Evolutionary conservation across 2,329 filamentous ascomycete genomes (phyloP), one percentile per base, ranked within the genome.

Genomic region (Trichoderma sp.): DNA sequence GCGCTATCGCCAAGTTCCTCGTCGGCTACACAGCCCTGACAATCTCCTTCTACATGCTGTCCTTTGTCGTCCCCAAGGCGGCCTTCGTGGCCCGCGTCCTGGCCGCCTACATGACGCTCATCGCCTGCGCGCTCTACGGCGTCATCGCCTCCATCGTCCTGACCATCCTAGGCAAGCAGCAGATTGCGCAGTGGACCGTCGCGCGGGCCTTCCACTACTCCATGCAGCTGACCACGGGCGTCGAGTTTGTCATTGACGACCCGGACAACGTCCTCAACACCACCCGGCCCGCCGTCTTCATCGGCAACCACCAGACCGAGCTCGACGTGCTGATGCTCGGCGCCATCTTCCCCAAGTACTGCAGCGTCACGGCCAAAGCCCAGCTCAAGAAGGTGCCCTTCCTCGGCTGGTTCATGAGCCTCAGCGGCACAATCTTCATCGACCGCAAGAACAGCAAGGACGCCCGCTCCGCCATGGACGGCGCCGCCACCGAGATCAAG

Each of bases 291-390:
- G 95, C 93, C 71, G 92, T 99, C 71, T 95, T 99, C 78, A 87
- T 99, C 76, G 93, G 92, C 53, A 98, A 98, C 83, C 96, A 99
- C 84, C 96, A 99, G 87, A 94, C 93, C 26, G 96, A 98, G 84
- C 89, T 99, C 75, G 96, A 99, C 79, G 93, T 99, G 53, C 87
- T 97, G 72, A 92, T 98, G 89, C 88, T 99, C 32, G 96, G 94
- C 73, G 85, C 87, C 82, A 89, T 97, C 78, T 98, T 98, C 83
- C 96, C 96, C 62, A 91, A 90, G 77, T 94, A 97, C 86, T 97
- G 93, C 85, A 94, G 91, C 78, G 92, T 99, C 72, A 98, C 95
- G 28, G 95, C 95, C 61, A 99, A 99, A 87, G 91, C 91, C 78
- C 92, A 90, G 70, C 85, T 99, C 78, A 92, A 91, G 80, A 90